These are phyloP conservation scores for Dalbergia cochinchinensis DNA, from an alignment of 306 rosid species.

Conservation along the genomic window DNA sequence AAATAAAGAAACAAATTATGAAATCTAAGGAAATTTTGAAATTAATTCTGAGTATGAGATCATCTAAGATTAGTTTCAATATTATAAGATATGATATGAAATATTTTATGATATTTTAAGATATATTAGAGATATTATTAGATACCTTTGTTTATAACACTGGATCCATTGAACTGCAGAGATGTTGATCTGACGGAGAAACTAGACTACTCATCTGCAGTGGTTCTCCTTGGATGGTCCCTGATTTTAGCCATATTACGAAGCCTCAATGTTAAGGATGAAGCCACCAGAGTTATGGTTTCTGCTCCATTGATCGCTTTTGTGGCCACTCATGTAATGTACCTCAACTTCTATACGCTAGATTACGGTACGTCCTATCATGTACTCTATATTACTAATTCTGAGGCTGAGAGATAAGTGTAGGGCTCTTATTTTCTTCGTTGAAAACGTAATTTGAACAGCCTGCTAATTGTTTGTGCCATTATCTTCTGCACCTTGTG, in stretches of 20 bases:
- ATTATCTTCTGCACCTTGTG: slow-evolving; percentile 13
- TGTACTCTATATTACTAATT: slow-evolving; percentile 13
- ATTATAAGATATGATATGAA: too few species aligned
- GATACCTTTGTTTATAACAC: too few species aligned
- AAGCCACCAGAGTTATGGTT: slow-evolving; percentile 82
- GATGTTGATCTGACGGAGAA: slow-evolving; percentile 83
- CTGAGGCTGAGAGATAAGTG: neutral
- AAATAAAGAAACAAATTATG: too few species aligned
- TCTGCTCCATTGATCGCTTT: slow-evolving; percentile 82
- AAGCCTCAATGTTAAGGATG: slow-evolving; percentile 65
- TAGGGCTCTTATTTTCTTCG: neutral
- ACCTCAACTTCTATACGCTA: slow-evolving; percentile 68
- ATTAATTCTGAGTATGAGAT: too few species aligned
- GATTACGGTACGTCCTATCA: slow-evolving; percentile 72
- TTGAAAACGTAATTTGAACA: slow-evolving; percentile 6
- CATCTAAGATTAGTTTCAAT: too few species aligned
- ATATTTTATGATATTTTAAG: too few species aligned
- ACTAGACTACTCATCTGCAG: slow-evolving; percentile 85
- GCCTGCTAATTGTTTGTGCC: slow-evolving; percentile 15
- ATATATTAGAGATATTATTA: too few species aligned
- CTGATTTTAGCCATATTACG: slow-evolving; percentile 74
- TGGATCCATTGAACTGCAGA: slow-evolving; percentile 53
- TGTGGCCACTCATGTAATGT: slow-evolving; percentile 73
- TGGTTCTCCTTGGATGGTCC: slow-evolving; percentile 80
- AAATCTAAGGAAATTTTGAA: too few species aligned